These are phyloP conservation scores for Niveomyces coronatus DNA, from an alignment of 2,329 filamentous ascomycete species.

Conservation along the genomic window DNA sequence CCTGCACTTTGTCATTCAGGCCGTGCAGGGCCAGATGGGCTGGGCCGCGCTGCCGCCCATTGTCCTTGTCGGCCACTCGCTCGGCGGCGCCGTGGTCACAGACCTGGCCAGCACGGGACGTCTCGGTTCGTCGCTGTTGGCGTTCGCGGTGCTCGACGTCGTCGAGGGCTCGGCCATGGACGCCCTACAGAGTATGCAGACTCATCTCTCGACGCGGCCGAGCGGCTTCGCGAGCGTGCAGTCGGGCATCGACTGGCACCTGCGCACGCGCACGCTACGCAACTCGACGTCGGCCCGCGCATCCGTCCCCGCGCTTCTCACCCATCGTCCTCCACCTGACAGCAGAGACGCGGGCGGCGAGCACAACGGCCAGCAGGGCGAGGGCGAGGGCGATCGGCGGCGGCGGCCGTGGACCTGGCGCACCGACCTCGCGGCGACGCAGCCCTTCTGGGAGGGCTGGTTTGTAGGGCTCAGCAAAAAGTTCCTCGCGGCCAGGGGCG, in stretches of 20 bases:
- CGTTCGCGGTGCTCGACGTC: conserved; percentile 85
- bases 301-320: conserved; percentile 71
- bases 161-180: conserved; percentile 96
- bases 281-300: conserved; percentile 74
- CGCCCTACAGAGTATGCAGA: conserved; percentile 87
- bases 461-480: conserved; percentile 81
- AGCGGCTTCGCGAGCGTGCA: conserved; percentile 65
- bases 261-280: conserved; percentile 76
- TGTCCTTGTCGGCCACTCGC: conserved; percentile 80
- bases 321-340: too few relatives aligned
- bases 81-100: conserved; percentile 85
- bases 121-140: conserved; percentile 61
- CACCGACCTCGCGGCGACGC: conserved; percentile 73
- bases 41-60: conserved; percentile 68
- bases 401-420: conserved; percentile 65
- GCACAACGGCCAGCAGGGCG: conserved; percentile 41
- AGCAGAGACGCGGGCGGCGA: too few relatives aligned
- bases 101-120: conserved; percentile 61
- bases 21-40: conserved; percentile 55
- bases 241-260: conserved; percentile 87
- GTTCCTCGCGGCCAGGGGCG: conserved; percentile 71
- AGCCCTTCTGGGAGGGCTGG: conserved; percentile 92
- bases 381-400: conserved; percentile 28
- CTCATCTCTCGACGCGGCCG: conserved; percentile 76
- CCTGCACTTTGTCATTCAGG: conserved; percentile 56